A percentile compares a stretch with the other conserved stretches of the same genome.
Evolutionary conservation across 495 filamentous ascomycete species (phyloP).

Genomic region (Choiromyces venosus): DNA sequence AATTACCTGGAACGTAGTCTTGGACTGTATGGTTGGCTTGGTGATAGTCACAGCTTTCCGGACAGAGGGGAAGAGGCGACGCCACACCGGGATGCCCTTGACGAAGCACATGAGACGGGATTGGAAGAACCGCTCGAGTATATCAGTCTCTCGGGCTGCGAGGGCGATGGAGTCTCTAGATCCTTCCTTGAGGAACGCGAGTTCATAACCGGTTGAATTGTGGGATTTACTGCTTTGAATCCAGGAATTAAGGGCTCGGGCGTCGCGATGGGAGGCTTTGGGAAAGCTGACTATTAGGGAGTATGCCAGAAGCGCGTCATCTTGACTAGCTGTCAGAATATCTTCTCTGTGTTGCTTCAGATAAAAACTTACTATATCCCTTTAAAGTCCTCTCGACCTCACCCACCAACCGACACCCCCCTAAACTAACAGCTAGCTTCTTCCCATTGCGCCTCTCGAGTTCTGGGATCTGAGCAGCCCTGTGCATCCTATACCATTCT

Average conservation of each 20-base stretch:
- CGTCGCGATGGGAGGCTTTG: slow-evolving; percentile 6
- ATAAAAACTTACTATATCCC: slow-evolving; percentile 18
- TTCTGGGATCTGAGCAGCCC: too few relatives aligned
- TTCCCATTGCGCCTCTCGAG: not conserved
- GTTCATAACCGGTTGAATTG: not conserved
- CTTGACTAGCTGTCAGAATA: too few relatives aligned
- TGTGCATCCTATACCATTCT: not conserved
- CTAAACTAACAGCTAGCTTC: slow-evolving; percentile 6
- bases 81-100: slow-evolving; percentile 1
- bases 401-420: slow-evolving; percentile 20
- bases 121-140: slow-evolving; percentile 13
- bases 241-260: slow-evolving; percentile 6
- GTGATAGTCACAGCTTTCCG: slow-evolving; percentile 1
- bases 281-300: slow-evolving; percentile 13
- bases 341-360: not conserved
- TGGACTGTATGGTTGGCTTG: slow-evolving; percentile 11
- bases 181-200: slow-evolving; percentile 8
- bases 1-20: not conserved
- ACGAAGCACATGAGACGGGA: slow-evolving; percentile 9
- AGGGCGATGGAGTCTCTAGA: slow-evolving; percentile 16
- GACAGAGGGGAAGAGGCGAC: slow-evolving; percentile 7
- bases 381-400: slow-evolving; percentile 11
- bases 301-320: slow-evolving; percentile 15
- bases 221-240: slow-evolving; percentile 1
- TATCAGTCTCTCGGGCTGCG: slow-evolving; percentile 8